These are phyloP conservation scores for Heliamphora pulchella DNA, from an alignment of 179 eudicot genomes.

Conservation along the genomic window DNA sequence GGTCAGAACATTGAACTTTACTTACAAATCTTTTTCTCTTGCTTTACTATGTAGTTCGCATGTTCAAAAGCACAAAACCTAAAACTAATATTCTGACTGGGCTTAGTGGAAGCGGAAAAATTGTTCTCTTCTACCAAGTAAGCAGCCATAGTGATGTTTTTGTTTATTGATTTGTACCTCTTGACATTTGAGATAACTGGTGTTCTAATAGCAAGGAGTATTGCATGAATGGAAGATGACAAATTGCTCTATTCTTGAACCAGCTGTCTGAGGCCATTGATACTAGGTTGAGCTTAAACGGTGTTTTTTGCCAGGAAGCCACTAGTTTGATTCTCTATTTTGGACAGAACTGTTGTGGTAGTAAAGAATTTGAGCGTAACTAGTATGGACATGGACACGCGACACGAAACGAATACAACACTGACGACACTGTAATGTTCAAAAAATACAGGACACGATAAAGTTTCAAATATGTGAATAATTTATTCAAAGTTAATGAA, in stretches of 20 bases:
- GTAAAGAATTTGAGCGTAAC: slow-evolving; percentile 7
- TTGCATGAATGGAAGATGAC: background rate
- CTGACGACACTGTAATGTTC: too few relatives aligned
- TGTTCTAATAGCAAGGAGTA: background rate
- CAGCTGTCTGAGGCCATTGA: background rate
- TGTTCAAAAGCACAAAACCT: slow-evolving; percentile 61
- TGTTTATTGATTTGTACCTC: too few relatives aligned
- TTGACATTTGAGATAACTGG: background rate
- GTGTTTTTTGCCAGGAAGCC: slow-evolving; percentile 3
- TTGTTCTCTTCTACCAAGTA: slow-evolving; percentile 83
- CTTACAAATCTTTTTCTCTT: background rate
- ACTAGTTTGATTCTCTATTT: slow-evolving; percentile 1
- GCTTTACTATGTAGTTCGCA: slow-evolving; percentile 43
- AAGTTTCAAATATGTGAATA: too few relatives aligned
- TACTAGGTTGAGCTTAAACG: background rate
- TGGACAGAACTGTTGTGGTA: background rate
- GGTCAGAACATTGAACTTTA: background rate
- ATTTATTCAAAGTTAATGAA: too few relatives aligned
- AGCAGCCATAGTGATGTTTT: slow-evolving; percentile 5
- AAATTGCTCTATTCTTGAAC: background rate
- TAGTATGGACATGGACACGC: too few relatives aligned
- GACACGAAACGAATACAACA: too few relatives aligned
- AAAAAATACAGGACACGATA: too few relatives aligned
- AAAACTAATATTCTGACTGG: slow-evolving; percentile 81
- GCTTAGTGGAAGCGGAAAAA: slow-evolving; percentile 84